phyloP scores from a whole-genome alignment of 257 asterid species.

The Solanum tarapatanum region DNA sequence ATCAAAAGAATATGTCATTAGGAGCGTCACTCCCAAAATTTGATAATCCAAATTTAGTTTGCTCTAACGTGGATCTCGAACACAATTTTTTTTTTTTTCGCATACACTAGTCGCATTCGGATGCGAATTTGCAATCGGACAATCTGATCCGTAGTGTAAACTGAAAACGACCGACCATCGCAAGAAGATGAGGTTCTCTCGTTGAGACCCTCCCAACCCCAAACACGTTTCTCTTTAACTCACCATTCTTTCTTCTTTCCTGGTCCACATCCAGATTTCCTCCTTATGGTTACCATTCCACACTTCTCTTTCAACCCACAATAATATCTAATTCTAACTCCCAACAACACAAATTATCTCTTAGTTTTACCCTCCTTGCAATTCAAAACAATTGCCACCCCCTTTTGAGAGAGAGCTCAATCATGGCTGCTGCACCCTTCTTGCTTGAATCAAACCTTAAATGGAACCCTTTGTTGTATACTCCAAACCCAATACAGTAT shows the following conservation, averaged over 20 bases:
- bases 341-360: background rate
- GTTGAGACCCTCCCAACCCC: background rate
- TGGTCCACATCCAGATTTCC: background rate
- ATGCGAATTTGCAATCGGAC: background rate
- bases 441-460: constrained; percentile 31
- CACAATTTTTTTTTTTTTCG: too few relatives aligned
- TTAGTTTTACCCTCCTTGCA: background rate
- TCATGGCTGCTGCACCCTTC: constrained; percentile 42
- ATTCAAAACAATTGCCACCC: background rate
- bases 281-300: background rate
- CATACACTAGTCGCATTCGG: too few relatives aligned
- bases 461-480: constrained; percentile 24
- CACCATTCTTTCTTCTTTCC: background rate
- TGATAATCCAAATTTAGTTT: too few relatives aligned
- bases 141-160: background rate
- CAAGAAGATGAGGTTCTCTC: background rate
- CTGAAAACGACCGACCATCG: background rate
- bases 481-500: constrained; percentile 9
- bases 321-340: background rate
- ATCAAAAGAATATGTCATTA: too few relatives aligned
- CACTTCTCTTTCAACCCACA: background rate
- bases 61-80: too few relatives aligned
- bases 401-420: background rate
- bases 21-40: too few relatives aligned
- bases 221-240: background rate